Evolutionary conservation across 179 eudicot species (phyloP), one percentile per base, ranked within the genome.

Genomic region (Monotropa hypopitys): DNA sequence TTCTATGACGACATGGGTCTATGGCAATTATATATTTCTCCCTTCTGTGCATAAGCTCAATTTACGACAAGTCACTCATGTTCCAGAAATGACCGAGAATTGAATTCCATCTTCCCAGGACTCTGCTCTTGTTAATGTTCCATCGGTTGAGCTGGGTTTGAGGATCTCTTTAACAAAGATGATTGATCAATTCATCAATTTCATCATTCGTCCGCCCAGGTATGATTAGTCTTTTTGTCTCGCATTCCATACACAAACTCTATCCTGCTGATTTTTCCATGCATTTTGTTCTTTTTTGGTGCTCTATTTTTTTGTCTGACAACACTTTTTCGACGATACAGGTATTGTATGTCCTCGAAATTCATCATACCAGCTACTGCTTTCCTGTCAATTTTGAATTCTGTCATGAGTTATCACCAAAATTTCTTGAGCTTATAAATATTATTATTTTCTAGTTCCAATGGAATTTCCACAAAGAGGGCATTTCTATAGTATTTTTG

Each of bases 191-290:
- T 92, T 92, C 79, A 87, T 92, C 84, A 90, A 89, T 86, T 92
- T 90, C 50, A 95, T 92, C 61, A 90, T 92, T 76, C 92, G 97
- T 71, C 97, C 97, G 46, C 97, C 97, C 76, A 90, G 97, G 97
- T 90, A 85, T 8, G 3, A 13, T 26, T 40, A 26, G 6, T 13
- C n/a, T 35, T 76, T 76, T 76, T 40, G 32, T 45, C 30, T 45
- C 45, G 18, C 70, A 42, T 32, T 23, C n/a, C 21, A 5, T 5
- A 11, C 35, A 18, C 18, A 28, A 71, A 47, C 62, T 32, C 2
- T 18, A 40, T 72, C 46, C 50, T 53, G 66, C 75, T 72, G 45
- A 32, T 54, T 54, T 26, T 73, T 33, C 0, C n/a, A 0, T 3
- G 30, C 32, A 7, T 12, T 1, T 61, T 18, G 10, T 61, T 32